Base-by-base conservation (phyloP, 192 early-diverging fungal species). In the Funneliformis geosporum region DNA sequence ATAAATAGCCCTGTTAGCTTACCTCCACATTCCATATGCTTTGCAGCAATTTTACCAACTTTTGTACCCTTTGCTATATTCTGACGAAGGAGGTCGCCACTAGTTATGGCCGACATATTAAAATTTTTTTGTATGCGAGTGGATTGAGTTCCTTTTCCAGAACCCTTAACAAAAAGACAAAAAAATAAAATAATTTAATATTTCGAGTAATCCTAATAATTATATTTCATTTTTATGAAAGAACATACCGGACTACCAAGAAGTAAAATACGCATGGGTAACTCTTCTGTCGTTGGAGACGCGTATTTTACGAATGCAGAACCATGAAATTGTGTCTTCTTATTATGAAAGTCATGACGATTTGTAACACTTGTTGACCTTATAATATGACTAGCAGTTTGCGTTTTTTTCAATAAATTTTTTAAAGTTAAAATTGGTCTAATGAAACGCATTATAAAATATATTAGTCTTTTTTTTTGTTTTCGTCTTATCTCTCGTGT, bases 81-180 rank as follows among this genome's bases (percentile, higher is more conserved):
- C 78, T 89, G 88, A 25, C 97, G 91, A 66, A 99, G 87, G 5
- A 97, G 81, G 78, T 99, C 94, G 44, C 96, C 96, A 81, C 91
- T 95, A n/a, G 95, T 95, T 43, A 99, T 87, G 27, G 90, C 80
- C 23, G 87, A 7, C 21, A 93, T 87, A 47, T 85, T 87, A 85
- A 93, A 96, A 81, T 89, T 86, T 70, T 89, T 78, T 50, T 89
- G 82, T 28, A 98, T 88, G 60, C 93, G 90, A 77, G 83, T 87
- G 11, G 96, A 94, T 82, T 97, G 96, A 38, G 97, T 99, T 50
- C 96, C 97, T 85, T 97, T 95, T 23, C 95, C 95, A 14, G 93
- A 85, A 10, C 95, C 95, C 89, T 92, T 76, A n/a, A n/a, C n/a
- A 16, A 23, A 21, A 55, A 55, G n/a, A n/a, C n/a, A n/a, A 21